phyloP scores from a whole-genome alignment of 768 basidiomycete species.

The Boletus reticulatus region DNA sequence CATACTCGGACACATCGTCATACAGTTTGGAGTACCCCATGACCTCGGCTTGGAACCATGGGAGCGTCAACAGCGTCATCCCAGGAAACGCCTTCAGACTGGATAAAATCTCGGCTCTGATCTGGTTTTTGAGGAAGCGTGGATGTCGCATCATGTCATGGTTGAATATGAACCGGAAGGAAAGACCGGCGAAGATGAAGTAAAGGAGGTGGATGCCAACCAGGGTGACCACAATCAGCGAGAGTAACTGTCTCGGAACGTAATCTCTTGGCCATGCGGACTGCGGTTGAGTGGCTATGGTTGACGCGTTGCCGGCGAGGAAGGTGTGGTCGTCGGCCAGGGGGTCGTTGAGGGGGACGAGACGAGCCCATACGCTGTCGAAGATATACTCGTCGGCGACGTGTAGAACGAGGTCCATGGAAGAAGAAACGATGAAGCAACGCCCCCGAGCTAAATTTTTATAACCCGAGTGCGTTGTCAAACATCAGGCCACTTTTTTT shows the following conservation, averaged over 20 bases:
- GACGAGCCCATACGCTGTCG: slow-evolving; percentile 74
- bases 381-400: slow-evolving; percentile 69
- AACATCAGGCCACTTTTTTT: slow-evolving; percentile 35
- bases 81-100: slow-evolving; percentile 77
- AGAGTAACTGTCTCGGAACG: slow-evolving; percentile 72
- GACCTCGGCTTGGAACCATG: slow-evolving; percentile 93
- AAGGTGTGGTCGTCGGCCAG: slow-evolving; percentile 35
- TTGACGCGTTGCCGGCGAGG: slow-evolving; percentile 38
- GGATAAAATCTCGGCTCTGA: slow-evolving; percentile 70
- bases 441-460: slow-evolving; percentile 11
- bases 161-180: slow-evolving; percentile 88
- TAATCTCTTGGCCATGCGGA: slow-evolving; percentile 89
- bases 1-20: slow-evolving; percentile 74
- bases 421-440: too few relatives aligned
- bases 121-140: slow-evolving; percentile 87
- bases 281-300: slow-evolving; percentile 36
- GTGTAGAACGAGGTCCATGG: slow-evolving; percentile 83
- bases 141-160: slow-evolving; percentile 95
- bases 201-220: slow-evolving; percentile 85
- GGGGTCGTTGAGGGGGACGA: slow-evolving; percentile 57
- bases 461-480: slow-evolving; percentile 10
- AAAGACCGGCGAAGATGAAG: slow-evolving; percentile 82
- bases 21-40: slow-evolving; percentile 82
- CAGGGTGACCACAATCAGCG: slow-evolving; percentile 68
- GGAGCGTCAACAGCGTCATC: slow-evolving; percentile 83